Conservation (phyloP, 805 yeast genomes). For the Hanseniaspora jakobsenii region DNA sequence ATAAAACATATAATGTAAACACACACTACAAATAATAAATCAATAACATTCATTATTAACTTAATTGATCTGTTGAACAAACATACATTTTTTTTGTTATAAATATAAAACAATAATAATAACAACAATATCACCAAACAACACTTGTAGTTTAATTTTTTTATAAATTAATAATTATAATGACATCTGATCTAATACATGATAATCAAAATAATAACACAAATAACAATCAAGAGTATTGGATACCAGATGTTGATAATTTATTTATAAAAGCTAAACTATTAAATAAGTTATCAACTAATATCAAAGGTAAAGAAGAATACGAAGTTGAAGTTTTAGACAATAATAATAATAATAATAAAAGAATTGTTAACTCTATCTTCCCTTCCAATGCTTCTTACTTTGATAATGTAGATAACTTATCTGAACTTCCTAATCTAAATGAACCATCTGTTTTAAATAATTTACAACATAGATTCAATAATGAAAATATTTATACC, state of each 20-base stretch:
- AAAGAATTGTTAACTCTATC: conserved; percentile 13
- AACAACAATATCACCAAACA: too few relatives aligned
- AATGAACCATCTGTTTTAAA: conserved; percentile 93
- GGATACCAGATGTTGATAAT: conserved; percentile 55
- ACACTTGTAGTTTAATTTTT: too few relatives aligned
- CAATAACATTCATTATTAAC: too few relatives aligned
- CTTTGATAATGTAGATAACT: conserved; percentile 82
- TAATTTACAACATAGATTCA: conserved; percentile 66
- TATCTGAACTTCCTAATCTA: conserved; percentile 88
- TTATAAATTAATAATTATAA: too few relatives aligned
- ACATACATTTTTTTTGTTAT: too few relatives aligned
- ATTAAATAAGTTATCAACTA: conserved; percentile 16
- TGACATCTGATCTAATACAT: neutral
- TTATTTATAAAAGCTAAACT: conserved; percentile 46
- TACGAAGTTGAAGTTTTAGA: conserved; percentile 27
- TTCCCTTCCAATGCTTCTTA: conserved; percentile 62
- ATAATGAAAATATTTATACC: conserved; percentile 72
- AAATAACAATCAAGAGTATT: conserved; percentile 39
- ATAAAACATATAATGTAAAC: too few relatives aligned
- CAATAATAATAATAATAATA: neutral
- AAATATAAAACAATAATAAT: too few relatives aligned
- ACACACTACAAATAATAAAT: too few relatives aligned
- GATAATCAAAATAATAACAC: neutral
- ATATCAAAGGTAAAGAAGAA: conserved; percentile 32
- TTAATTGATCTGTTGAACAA: too few relatives aligned